A percentile compares a stretch with the other conserved stretches of the same genome.
These are phyloP conservation scores for Chlamydomonas incerta DNA, from an alignment of 139 green algal genomes.

Conservation along the genomic window DNA sequence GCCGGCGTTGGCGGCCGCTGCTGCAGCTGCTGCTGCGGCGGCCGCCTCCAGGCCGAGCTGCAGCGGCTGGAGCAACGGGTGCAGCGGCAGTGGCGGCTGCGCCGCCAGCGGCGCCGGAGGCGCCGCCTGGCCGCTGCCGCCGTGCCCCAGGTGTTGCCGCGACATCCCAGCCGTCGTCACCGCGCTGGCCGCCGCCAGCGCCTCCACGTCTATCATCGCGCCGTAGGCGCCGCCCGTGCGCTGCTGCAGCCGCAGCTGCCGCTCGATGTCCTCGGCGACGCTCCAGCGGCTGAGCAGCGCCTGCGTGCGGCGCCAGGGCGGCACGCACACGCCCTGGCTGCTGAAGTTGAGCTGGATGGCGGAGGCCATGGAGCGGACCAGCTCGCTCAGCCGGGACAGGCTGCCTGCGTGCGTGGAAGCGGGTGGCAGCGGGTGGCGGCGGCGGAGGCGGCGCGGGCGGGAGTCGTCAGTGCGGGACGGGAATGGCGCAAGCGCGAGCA, in stretches of 20 bases:
- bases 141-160: no score
- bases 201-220: neutral
- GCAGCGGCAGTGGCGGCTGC: no score
- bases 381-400: neutral
- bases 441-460: no score
- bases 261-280: neutral
- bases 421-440: no score
- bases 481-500: no score
- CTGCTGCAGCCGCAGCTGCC: neutral
- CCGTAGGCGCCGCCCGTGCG: no score
- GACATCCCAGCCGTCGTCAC: neutral
- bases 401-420: no score
- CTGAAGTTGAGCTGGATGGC: constrained; percentile 19
- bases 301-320: constrained; percentile 15
- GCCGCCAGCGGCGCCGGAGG: no score
- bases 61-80: neutral
- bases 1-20: neutral
- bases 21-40: neutral
- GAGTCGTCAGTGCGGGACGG: no score
- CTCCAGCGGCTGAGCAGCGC: constrained; percentile 27
- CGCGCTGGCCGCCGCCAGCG: neutral
- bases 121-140: no score
- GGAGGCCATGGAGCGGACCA: constrained; percentile 16
- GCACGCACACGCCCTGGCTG: constrained; percentile 18
- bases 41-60: neutral